Percentiles rank a stretch among this genome's conserved stretches.
These are phyloP conservation scores for Fagus crenata DNA, from an alignment of 306 rosid genomes.

Conservation along the genomic window DNA sequence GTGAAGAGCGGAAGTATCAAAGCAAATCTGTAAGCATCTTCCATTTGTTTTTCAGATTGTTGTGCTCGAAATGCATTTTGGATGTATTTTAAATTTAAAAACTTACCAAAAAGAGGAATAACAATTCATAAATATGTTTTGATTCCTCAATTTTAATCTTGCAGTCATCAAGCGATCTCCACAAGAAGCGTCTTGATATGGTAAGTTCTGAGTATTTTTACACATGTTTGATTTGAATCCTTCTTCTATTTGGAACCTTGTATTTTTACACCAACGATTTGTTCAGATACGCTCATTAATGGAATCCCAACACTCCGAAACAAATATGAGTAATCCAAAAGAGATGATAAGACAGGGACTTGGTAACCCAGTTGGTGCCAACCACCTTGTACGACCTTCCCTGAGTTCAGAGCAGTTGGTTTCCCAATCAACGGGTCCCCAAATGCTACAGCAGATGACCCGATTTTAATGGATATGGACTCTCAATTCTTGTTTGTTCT, in stretches of 20 bases:
- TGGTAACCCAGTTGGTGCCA: conserved; percentile 58
- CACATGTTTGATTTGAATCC: conserved; percentile 23
- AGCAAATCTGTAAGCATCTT: conserved; percentile 60
- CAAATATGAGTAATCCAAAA: conserved; percentile 52
- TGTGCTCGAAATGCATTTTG: background rate
- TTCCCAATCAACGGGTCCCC: conserved; percentile 52
- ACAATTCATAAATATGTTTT: conserved; percentile 22
- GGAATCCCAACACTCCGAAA: conserved; percentile 62
- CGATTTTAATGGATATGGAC: conserved; percentile 31
- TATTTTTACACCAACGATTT: conserved; percentile 24
- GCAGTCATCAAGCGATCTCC: conserved; percentile 69
- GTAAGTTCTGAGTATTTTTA: conserved; percentile 48
- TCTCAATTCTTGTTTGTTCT: conserved; percentile 14
- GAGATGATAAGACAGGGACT: conserved; percentile 72
- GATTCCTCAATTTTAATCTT: conserved; percentile 32
- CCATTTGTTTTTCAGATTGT: conserved; percentile 1
- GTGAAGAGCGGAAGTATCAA: conserved; percentile 75
- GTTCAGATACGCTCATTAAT: conserved; percentile 70
- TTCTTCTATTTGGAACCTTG: conserved; percentile 15
- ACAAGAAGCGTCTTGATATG: conserved; percentile 79
- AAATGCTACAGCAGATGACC: conserved; percentile 52
- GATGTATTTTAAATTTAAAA: background rate
- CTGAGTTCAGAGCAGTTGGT: conserved; percentile 52
- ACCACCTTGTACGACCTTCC: conserved; percentile 41
- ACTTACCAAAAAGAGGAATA: background rate